phyloP scores from a whole-genome alignment of 441 rosid genomes.

The Adansonia madagascariensis region DNA sequence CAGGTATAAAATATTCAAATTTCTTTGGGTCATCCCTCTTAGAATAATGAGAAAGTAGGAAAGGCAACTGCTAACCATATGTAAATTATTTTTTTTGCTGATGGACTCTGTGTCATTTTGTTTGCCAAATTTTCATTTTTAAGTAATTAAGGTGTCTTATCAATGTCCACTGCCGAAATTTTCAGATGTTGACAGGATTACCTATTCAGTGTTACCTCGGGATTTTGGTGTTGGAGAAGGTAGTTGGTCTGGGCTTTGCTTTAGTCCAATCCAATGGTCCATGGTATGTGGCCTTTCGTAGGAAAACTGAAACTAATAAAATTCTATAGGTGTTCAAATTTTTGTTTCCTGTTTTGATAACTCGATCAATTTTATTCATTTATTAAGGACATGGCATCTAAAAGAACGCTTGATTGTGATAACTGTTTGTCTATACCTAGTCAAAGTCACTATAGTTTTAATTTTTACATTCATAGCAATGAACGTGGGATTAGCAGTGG shows the following conservation, averaged over 20 bases:
- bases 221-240: conserved; percentile 76
- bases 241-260: conserved; percentile 76
- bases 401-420: neutral
- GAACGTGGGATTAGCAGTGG: neutral
- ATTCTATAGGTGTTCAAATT: neutral
- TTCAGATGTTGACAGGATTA: conserved; percentile 55
- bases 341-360: conserved; percentile 1
- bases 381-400: conserved; percentile 15
- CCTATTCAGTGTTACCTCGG: conserved; percentile 64
- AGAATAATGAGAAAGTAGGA: neutral
- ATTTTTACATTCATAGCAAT: neutral
- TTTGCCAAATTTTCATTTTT: conserved; percentile 9
- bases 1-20: neutral
- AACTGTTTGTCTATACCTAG: neutral
- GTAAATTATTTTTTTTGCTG: neutral
- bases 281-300: conserved; percentile 39
- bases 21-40: neutral
- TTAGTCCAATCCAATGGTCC: conserved; percentile 70
- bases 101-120: neutral
- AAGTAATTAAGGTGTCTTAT: conserved; percentile 21
- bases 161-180: conserved; percentile 25
- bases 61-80: neutral
- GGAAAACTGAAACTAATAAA: neutral
- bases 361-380: neutral
- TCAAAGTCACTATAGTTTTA: conserved; percentile 4